Base-by-base conservation (phyloP, 768 basidiomycete species). In the Tylopilus sp. region DNA sequence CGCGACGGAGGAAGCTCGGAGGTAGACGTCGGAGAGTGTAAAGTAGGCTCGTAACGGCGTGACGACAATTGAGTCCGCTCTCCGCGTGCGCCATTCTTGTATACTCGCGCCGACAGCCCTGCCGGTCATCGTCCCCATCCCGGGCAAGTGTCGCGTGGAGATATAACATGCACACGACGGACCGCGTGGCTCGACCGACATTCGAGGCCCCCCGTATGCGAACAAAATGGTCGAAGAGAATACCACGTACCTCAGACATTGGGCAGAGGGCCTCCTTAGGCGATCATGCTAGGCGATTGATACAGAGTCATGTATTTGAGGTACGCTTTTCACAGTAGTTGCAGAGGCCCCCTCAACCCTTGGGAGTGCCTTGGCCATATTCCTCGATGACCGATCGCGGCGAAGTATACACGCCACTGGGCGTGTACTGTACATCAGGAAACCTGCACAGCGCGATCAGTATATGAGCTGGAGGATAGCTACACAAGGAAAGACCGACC, bases 301-400 rank as follows among this genome's bases (percentile, higher is more conserved):
- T 31, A 28, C 28, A 28, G 10, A 5, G 28, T 28, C 10, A 28
- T 28, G 28, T 10, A 5, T 28, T 6, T 28, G n/a, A n/a, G n/a
- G n/a, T n/a, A n/a, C n/a, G n/a, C n/a, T 28, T 10, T 28, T 28
- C 28, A 28, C 28, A 28, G 28, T 28, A 28, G 28, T 28, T 4
- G 7, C 28, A 8, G 28, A 28, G 28, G 8, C 28, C 28, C 31
- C 33, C 6, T 17, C 33, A 35, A 35, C 15, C 33, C 13, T 17
- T 35, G 33, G 13, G 33, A 13, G n/a, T 18, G 7, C n/a, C 48
- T 33, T 44, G 30, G 44, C 36, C 55, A 50, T 73, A 77, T 57
- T 75, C 73, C 40, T 78, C 70, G 44, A 80, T 78, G 11, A 80
- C 77, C 40, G 75, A 78, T 33, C 58, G 61, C 4, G 78, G 79